These are phyloP conservation scores for Haematococcus sp. DNA, from an alignment of 139 green algal species.

Conservation along the genomic window DNA sequence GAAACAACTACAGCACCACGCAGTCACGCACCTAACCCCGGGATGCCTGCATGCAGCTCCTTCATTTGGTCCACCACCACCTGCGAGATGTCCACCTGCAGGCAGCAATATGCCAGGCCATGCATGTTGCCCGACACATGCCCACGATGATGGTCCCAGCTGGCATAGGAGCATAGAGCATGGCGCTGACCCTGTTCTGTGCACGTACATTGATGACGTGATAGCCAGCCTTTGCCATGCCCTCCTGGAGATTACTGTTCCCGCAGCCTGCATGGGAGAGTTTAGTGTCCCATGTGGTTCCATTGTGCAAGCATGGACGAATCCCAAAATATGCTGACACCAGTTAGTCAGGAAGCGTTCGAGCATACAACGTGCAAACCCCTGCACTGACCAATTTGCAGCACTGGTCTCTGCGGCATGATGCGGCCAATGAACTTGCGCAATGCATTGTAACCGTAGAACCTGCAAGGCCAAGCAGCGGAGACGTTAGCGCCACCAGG, in stretches of 20 bases:
- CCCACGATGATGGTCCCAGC: no score
- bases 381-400: no score
- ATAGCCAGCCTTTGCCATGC: slow-evolving; percentile 36
- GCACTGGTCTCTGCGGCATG: slow-evolving; percentile 11
- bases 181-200: no score
- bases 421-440: slow-evolving; percentile 22
- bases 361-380: no score
- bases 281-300: no score
- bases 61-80: slow-evolving; percentile 36
- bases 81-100: slow-evolving; percentile 38
- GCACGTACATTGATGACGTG: slow-evolving; percentile 35
- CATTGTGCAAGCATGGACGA: no score
- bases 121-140: no score
- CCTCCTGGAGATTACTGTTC: slow-evolving; percentile 41
- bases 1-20: background rate
- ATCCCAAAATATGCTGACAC: no score
- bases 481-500: no score
- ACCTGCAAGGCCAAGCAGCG: background rate
- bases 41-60: slow-evolving; percentile 12
- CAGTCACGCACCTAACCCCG: slow-evolving; percentile 9
- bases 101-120: no score
- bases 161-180: no score
- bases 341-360: no score
- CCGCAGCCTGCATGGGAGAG: slow-evolving; percentile 40
- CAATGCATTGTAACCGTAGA: slow-evolving; percentile 32